These are phyloP conservation scores for Abortiporus biennis DNA, from an alignment of 1,284 basidiomycete genomes.

Conservation along the genomic window DNA sequence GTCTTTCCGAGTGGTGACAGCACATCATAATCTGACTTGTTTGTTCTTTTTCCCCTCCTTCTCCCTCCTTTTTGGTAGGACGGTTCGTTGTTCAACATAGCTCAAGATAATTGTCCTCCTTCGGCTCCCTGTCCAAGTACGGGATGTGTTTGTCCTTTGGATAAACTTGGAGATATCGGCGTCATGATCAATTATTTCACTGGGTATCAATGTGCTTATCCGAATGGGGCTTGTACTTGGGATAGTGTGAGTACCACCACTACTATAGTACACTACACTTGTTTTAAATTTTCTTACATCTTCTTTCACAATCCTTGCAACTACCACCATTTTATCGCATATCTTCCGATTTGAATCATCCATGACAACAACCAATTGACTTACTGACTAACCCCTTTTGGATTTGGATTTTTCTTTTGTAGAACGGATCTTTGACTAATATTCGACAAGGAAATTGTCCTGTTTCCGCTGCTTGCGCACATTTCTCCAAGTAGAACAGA, in stretches of 20 bases:
- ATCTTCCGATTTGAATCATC: no score
- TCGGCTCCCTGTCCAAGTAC: conserved; percentile 13
- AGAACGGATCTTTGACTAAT: conserved; percentile 9
- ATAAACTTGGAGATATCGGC: conserved; percentile 15
- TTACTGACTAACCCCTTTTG: no score
- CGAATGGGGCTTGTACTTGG: conserved; percentile 19
- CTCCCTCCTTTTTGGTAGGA: no score
- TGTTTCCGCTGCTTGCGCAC: conserved; percentile 1
- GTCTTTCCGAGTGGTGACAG: background rate
- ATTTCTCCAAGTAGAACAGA: no score
- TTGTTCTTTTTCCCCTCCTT: background rate
- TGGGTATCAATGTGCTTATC: conserved; percentile 21
- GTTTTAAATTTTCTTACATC: no score
- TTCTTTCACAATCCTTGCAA: no score
- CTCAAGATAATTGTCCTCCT: conserved; percentile 18
- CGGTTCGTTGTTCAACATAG: conserved; percentile 16
- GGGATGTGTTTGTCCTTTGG: conserved; percentile 19
- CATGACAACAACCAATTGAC: no score
- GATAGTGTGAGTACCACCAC: conserved; percentile 18
- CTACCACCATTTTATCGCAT: no score
- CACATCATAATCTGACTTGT: background rate
- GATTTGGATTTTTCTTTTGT: background rate
- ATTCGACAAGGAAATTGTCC: conserved; percentile 8
- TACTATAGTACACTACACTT: no score
- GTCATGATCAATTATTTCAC: conserved; percentile 21